phyloP scores from a whole-genome alignment of 1,284 basidiomycete species.

The Ganoderma meredithae region DNA sequence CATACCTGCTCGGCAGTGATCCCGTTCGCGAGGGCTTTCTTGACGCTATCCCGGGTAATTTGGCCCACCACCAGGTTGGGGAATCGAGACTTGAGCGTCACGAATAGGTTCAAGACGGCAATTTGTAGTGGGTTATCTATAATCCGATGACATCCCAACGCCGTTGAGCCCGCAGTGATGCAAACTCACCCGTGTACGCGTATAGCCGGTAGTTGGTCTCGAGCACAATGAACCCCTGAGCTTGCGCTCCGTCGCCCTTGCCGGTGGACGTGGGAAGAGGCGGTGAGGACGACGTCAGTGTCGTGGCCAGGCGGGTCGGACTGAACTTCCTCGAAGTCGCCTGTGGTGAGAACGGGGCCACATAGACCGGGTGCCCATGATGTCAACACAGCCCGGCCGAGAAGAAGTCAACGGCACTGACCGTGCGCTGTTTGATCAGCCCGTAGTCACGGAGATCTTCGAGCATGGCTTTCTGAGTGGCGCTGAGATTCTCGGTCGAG shows the following conservation, averaged over 20 bases:
- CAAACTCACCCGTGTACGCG: constrained; percentile 86
- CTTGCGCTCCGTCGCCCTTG: constrained; percentile 60
- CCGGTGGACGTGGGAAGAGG: constrained; percentile 70
- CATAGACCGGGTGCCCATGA: constrained; percentile 22
- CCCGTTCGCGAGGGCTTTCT: constrained; percentile 92
- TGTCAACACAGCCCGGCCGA: constrained; percentile 12
- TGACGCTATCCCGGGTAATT: constrained; percentile 95
- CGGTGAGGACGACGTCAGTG: constrained; percentile 85
- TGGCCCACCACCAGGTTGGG: constrained; percentile 96
- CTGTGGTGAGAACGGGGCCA: constrained; percentile 43
- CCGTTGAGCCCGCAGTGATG: background rate
- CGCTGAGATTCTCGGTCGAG: constrained; percentile 82
- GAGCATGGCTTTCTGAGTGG: constrained; percentile 87
- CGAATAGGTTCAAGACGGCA: constrained; percentile 94
- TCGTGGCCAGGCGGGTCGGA: constrained; percentile 96
- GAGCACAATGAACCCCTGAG: constrained; percentile 92
- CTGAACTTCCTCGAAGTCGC: constrained; percentile 82
- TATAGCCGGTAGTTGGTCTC: constrained; percentile 99
- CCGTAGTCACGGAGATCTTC: constrained; percentile 96
- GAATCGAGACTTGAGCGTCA: constrained; percentile 92
- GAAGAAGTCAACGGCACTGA: constrained; percentile 39
- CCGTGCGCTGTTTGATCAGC: constrained; percentile 85
- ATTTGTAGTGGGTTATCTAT: constrained; percentile 95
- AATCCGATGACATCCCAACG: constrained; percentile 31
- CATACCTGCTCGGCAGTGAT: constrained; percentile 94